Base-by-base conservation (phyloP, 2,329 filamentous ascomycete genomes). In the Phialemoniopsis sp. region DNA sequence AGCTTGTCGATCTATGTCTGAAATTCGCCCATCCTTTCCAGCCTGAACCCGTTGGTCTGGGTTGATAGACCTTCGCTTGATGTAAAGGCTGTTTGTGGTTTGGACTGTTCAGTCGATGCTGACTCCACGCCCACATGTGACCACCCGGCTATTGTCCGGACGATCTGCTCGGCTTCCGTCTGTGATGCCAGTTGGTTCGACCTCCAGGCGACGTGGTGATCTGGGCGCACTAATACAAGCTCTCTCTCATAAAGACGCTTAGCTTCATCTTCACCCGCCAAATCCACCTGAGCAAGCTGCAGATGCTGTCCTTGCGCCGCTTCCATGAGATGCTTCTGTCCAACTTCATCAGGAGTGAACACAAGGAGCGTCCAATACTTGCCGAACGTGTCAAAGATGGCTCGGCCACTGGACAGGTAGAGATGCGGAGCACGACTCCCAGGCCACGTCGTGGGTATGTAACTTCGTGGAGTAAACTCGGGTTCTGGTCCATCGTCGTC, bases 191-290 rank as follows among this genome's bases (percentile, higher is more conserved):
- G 29, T 8, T 10, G 18, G 33, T 45, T 34, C 13, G 30, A 34
- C 14, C 47, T 37, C 47, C 47, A 50, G 4, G 43, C 38, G 9
- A 48, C 39, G 32, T 46, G 41, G 2, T 41, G 30, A 18, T 50
- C 47, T 3, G 47, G 47, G 13, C 47, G 36, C 3, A 48, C 15
- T 9, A 50, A 37, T 2, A 48, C 47, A 3, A 45, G 29, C 9
- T 32, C 19, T 7, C 32, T 40, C 32, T 43, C 39, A 35, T 44
- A 49, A 2, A 48, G 14, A 4, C 13, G n/a, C 12, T 16, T 17
- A 4, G 40, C 43, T n/a, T 41, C 43, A 4, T 14, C 15, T 32
- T 49, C 47, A 8, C 31, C 29, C 5, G 33, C 18, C 4, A 49
- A 31, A n/a, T 34, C 13, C n/a, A 46, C 39, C 4, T 17, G 13